Conservation (phyloP, 768 basidiomycete genomes). For the Leucogyrophana mollusca region DNA sequence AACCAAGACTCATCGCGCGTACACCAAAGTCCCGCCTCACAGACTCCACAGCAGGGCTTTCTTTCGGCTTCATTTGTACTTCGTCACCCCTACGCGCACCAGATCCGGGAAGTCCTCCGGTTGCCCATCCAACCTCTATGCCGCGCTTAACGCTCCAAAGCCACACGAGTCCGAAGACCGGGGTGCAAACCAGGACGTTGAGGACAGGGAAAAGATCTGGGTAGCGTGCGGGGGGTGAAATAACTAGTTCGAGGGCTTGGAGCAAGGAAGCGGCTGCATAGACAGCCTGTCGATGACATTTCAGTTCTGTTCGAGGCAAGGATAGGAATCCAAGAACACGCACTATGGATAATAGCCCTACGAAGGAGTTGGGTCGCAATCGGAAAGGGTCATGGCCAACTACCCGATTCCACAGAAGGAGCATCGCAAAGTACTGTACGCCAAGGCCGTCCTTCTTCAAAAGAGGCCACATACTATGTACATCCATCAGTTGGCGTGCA, state of each 20-base stretch:
- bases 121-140: slow-evolving; percentile 78
- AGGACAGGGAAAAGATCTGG: slow-evolving; percentile 85
- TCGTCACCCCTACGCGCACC: slow-evolving; percentile 4
- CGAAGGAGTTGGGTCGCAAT: slow-evolving; percentile 41
- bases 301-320: not conserved
- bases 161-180: slow-evolving; percentile 82
- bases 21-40: slow-evolving; percentile 16
- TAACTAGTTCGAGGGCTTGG: slow-evolving; percentile 61
- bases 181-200: slow-evolving; percentile 79
- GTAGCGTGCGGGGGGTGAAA: slow-evolving; percentile 69
- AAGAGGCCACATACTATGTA: slow-evolving; percentile 86
- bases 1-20: slow-evolving; percentile 27
- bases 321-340: slow-evolving; percentile 16
- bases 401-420: slow-evolving; percentile 78
- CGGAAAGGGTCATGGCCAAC: slow-evolving; percentile 75
- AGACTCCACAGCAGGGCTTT: not conserved
- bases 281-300: slow-evolving; percentile 35
- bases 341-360: slow-evolving; percentile 56
- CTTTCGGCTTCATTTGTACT: slow-evolving; percentile 1
- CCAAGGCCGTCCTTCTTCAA: slow-evolving; percentile 76
- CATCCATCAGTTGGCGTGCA: not conserved
- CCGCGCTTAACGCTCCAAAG: slow-evolving; percentile 86
- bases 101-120: slow-evolving; percentile 50
- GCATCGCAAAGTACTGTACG: slow-evolving; percentile 67
- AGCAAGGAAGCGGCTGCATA: slow-evolving; percentile 55